Conservation (phyloP, 805 yeast genomes). For the Cyberlindnera mrakii region DNA sequence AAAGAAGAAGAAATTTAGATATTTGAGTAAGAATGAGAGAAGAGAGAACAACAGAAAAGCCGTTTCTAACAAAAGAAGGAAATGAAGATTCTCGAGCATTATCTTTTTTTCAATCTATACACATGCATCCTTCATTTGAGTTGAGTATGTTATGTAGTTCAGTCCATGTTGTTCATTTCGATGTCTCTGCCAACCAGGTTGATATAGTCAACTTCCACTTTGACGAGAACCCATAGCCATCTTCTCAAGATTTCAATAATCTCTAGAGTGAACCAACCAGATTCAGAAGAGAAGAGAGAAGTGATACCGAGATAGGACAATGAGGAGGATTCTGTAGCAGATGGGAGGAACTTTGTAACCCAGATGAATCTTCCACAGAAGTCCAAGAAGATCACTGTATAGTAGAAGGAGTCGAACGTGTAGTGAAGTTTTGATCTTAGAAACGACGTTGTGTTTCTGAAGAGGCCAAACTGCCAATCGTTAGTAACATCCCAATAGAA, state of each 20-base stretch:
- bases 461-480: conserved; percentile 70
- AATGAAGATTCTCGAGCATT: background rate
- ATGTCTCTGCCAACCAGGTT: conserved; percentile 5
- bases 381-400: conserved; percentile 53
- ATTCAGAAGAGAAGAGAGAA: conserved; percentile 29
- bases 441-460: conserved; percentile 26
- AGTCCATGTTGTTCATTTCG: conserved; percentile 7
- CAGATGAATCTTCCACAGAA: conserved; percentile 69
- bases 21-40: conserved; percentile 77
- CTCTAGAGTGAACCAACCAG: conserved; percentile 65
- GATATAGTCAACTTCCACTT: conserved; percentile 65
- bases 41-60: conserved; percentile 47
- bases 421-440: conserved; percentile 5
- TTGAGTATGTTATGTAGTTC: background rate
- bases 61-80: conserved; percentile 31
- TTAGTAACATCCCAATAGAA: conserved; percentile 83
- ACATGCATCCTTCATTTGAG: background rate
- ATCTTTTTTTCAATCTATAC: background rate
- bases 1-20: conserved; percentile 81
- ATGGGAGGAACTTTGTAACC: conserved; percentile 47
- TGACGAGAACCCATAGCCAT: conserved; percentile 84
- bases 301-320: conserved; percentile 1
- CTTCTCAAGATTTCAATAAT: conserved; percentile 73
- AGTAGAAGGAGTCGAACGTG: conserved; percentile 36
- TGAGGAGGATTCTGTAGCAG: background rate